phyloP scores from a whole-genome alignment of 2,329 filamentous ascomycete species.

The Botryotinia globosa region DNA sequence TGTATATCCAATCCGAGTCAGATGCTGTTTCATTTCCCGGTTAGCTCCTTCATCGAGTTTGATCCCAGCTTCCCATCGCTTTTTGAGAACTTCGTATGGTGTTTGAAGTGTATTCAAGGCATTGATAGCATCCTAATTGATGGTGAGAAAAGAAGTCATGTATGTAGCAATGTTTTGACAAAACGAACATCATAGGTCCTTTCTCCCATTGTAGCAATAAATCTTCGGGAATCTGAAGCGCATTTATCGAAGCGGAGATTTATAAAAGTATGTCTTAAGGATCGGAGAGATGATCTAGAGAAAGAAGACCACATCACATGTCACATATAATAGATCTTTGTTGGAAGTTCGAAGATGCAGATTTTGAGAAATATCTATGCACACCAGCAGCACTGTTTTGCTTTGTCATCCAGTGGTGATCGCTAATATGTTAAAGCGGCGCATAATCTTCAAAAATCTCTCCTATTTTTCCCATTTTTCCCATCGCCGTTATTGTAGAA shows the following conservation, averaged over 20 bases:
- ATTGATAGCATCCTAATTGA: conserved; percentile 71
- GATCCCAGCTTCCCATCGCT: conserved; percentile 70
- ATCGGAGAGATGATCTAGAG: not conserved
- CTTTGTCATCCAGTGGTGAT: not conserved
- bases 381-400: not conserved
- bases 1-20: conserved; percentile 74
- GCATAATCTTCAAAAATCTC: not conserved
- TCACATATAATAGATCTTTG: not conserved
- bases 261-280: not conserved
- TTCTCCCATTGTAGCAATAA: conserved; percentile 14
- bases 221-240: not conserved
- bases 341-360: not conserved
- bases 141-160: conserved; percentile 16
- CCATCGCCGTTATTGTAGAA: not conserved
- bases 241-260: not conserved
- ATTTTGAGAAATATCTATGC: not conserved
- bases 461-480: not conserved
- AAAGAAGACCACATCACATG: conserved; percentile 1
- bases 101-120: conserved; percentile 89
- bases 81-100: conserved; percentile 77
- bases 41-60: conserved; percentile 68
- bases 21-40: conserved; percentile 76
- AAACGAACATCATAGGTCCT: conserved; percentile 28
- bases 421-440: not conserved
- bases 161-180: not conserved